Evolutionary conservation across 148 eudicot species (phyloP).

Genomic region (Drosera capensis): DNA sequence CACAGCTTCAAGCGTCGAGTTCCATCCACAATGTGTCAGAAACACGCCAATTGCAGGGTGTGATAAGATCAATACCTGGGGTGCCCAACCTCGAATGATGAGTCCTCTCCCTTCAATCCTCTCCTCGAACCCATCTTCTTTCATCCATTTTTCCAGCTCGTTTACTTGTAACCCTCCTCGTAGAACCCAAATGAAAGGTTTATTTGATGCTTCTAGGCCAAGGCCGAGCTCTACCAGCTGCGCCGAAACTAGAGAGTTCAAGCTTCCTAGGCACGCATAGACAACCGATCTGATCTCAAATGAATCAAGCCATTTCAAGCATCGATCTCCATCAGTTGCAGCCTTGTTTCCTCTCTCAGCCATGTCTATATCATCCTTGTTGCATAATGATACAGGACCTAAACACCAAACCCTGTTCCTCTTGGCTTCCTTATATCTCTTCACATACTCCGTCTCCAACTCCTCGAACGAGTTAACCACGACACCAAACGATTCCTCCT

Average conservation of each 20-base stretch:
- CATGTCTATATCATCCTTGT: slow-evolving; percentile 10
- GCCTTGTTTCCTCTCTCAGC: slow-evolving; percentile 20
- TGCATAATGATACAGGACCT: slow-evolving; percentile 31
- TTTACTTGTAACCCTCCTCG: neutral
- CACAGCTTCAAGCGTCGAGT: slow-evolving; percentile 18
- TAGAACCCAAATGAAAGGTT: slow-evolving; percentile 12
- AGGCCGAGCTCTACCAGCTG: slow-evolving; percentile 11
- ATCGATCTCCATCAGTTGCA: slow-evolving; percentile 11
- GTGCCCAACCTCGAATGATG: slow-evolving; percentile 22
- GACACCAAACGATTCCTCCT: slow-evolving; percentile 4
- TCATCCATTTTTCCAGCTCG: slow-evolving; percentile 10
- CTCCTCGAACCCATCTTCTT: slow-evolving; percentile 6
- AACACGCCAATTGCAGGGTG: slow-evolving; percentile 17
- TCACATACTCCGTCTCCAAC: slow-evolving; percentile 9
- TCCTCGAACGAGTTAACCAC: slow-evolving; percentile 13
- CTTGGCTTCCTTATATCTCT: slow-evolving; percentile 3
- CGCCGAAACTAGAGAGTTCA: neutral
- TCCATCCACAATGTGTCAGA: slow-evolving; percentile 26
- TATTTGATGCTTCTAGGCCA: slow-evolving; percentile 8
- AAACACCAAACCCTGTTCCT: slow-evolving; percentile 18
- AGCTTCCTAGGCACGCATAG: slow-evolving; percentile 13
- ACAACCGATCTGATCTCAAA: slow-evolving; percentile 8
- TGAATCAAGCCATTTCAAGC: slow-evolving; percentile 26
- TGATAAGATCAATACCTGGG: slow-evolving; percentile 16
- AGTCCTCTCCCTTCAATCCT: slow-evolving; percentile 12